A percentile compares a stretch with the other conserved stretches of the same genome.
phyloP scores from a whole-genome alignment of 768 basidiomycete genomes.

The Candolleomyces efflorescens region DNA sequence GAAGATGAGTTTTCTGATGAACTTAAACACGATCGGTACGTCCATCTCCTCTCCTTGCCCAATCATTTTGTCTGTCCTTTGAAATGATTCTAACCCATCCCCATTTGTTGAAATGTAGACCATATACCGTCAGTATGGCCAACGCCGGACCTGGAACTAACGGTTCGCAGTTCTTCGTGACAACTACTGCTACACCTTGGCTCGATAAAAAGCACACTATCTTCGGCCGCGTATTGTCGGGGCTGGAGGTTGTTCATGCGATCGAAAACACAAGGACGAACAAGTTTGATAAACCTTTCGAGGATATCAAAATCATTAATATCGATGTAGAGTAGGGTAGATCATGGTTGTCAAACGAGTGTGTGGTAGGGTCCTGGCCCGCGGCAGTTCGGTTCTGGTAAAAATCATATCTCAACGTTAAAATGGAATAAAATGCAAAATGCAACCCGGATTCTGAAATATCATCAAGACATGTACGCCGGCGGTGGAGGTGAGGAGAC shows the following conservation, averaged over 20 bases:
- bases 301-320: constrained; percentile 90
- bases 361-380: too few species aligned
- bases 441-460: too few species aligned
- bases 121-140: constrained; percentile 95
- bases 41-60: constrained; percentile 9
- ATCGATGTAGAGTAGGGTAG: constrained; percentile 70
- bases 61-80: neutral
- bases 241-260: constrained; percentile 83
- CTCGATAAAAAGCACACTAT: constrained; percentile 90
- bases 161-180: constrained; percentile 98
- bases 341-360: neutral
- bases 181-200: constrained; percentile 92
- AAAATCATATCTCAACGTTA: too few species aligned
- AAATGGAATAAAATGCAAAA: too few species aligned
- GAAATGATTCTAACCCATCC: neutral
- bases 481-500: too few species aligned
- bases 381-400: too few species aligned
- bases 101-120: constrained; percentile 45
- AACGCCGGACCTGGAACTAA: constrained; percentile 89
- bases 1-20: constrained; percentile 93
- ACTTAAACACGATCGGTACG: constrained; percentile 84
- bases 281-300: constrained; percentile 85
- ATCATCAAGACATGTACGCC: too few species aligned
- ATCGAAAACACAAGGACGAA: constrained; percentile 90
- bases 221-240: constrained; percentile 84